Evolutionary conservation across 2,329 filamentous ascomycete genomes (phyloP).

Genomic region (Botryosphaeria dothidea): DNA sequence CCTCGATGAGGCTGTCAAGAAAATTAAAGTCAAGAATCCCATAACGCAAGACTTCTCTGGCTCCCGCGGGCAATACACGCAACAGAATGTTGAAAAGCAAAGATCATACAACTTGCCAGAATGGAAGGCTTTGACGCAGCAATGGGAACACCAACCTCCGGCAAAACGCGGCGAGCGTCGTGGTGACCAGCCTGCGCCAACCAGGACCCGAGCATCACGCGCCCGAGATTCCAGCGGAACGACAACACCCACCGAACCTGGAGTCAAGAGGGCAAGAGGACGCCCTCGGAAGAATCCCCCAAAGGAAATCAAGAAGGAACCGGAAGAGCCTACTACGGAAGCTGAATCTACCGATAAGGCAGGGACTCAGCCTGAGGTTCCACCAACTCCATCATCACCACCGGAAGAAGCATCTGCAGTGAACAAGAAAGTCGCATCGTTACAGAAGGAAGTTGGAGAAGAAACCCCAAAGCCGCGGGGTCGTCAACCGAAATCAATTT

Average conservation of each 20-base stretch:
- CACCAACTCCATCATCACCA: slow-evolving; percentile 46
- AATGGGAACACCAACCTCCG: slow-evolving; percentile 93
- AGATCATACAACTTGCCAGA: slow-evolving; percentile 95
- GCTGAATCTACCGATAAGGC: slow-evolving; percentile 32
- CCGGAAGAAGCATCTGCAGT: slow-evolving; percentile 23
- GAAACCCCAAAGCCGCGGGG: slow-evolving; percentile 55
- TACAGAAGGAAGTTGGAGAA: slow-evolving; percentile 41
- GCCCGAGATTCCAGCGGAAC: slow-evolving; percentile 31
- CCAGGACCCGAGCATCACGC: slow-evolving; percentile 36
- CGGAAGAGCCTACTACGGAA: slow-evolving; percentile 28
- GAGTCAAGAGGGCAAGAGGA: slow-evolving; percentile 50
- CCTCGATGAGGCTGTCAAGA: slow-evolving; percentile 84
- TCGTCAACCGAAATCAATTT: slow-evolving; percentile 70
- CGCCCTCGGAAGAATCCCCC: slow-evolving; percentile 44
- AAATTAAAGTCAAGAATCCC: slow-evolving; percentile 90
- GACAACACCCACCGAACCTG: slow-evolving; percentile 37
- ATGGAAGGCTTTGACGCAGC: slow-evolving; percentile 90
- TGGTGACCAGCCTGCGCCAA: slow-evolving; percentile 33
- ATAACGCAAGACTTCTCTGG: slow-evolving; percentile 99
- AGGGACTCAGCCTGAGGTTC: slow-evolving; percentile 29
- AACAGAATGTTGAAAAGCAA: slow-evolving; percentile 95
- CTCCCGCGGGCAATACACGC: slow-evolving; percentile 90
- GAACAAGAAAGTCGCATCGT: slow-evolving; percentile 22
- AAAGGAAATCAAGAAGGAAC: slow-evolving; percentile 35
- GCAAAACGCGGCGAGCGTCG: slow-evolving; percentile 82